phyloP scores from a whole-genome alignment of 768 basidiomycete genomes.

The Trametes maxima region DNA sequence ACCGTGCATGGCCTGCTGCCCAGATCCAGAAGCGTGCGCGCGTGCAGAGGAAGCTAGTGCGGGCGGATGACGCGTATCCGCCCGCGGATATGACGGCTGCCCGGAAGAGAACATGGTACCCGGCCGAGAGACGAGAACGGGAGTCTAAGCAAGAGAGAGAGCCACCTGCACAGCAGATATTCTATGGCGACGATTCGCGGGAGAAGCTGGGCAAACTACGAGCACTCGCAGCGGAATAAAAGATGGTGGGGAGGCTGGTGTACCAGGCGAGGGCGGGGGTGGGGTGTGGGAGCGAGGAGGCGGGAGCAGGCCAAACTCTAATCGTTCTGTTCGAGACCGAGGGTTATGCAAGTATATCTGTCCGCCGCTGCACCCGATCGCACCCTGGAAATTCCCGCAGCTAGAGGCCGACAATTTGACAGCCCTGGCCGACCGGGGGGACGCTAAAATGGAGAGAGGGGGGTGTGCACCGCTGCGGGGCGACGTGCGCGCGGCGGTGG shows the following conservation, averaged over 20 bases:
- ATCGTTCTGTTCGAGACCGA: background rate
- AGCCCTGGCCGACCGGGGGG: no score
- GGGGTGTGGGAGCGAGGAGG: background rate
- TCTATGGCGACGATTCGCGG: no score
- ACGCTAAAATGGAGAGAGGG: no score
- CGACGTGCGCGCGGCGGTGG: no score
- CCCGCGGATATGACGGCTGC: constrained; percentile 14
- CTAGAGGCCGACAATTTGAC: no score
- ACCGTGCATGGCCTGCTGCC: background rate
- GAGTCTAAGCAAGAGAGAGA: background rate
- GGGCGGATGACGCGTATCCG: constrained; percentile 17
- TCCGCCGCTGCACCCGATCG: constrained; percentile 14
- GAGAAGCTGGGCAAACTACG: background rate
- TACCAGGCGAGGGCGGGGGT: background rate
- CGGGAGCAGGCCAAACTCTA: constrained; percentile 1
- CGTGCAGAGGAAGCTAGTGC: background rate
- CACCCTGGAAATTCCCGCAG: constrained; percentile 4
- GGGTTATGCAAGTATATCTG: background rate
- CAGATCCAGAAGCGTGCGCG: background rate
- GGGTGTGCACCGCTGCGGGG: no score
- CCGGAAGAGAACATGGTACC: background rate
- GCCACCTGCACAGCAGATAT: no score
- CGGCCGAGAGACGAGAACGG: background rate
- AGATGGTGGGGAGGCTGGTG: background rate
- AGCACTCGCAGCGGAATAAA: background rate